Evolutionary conservation across 352 stramenopile species (phyloP).

Genomic region (Globisporangium barbulae): DNA sequence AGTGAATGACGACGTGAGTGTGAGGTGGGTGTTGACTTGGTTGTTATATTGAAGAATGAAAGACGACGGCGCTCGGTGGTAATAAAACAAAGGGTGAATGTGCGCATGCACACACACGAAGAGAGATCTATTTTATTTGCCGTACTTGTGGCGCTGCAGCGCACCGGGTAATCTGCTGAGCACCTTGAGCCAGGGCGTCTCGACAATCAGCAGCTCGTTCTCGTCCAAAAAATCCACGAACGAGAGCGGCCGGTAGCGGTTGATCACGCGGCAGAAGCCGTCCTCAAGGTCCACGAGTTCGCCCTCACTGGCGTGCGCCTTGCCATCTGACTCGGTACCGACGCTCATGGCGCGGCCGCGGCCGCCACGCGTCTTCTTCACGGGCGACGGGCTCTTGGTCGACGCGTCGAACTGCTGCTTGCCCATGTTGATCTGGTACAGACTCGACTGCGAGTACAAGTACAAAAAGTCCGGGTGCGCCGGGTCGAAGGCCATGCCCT

Average conservation of each 20-base stretch:
- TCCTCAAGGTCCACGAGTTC: conserved; percentile 60
- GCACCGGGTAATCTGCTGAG: conserved; percentile 73
- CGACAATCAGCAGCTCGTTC: conserved; percentile 76
- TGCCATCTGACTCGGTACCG: conserved; percentile 55
- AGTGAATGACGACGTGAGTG: neutral
- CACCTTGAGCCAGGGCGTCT: conserved; percentile 87
- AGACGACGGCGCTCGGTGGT: neutral
- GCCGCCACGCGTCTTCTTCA: conserved; percentile 39
- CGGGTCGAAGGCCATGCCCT: conserved; percentile 79
- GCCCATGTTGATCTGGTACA: conserved; percentile 85
- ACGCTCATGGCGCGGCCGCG: conserved; percentile 51
- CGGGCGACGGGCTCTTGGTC: conserved; percentile 22
- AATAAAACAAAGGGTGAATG: neutral
- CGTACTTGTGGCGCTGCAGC: conserved; percentile 86
- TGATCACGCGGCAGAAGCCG: conserved; percentile 72
- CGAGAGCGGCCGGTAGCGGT: conserved; percentile 80
- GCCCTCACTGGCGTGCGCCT: conserved; percentile 47
- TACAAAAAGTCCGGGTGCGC: conserved; percentile 73
- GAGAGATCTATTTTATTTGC: conserved; percentile 64
- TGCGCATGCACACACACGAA: neutral
- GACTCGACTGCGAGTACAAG: conserved; percentile 74
- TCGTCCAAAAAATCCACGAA: conserved; percentile 79
- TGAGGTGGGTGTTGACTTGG: neutral
- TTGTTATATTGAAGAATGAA: neutral
- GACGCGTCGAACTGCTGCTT: conserved; percentile 18